Conservation (phyloP, 768 basidiomycete species). For the Xanthoconium stramineum region DNA sequence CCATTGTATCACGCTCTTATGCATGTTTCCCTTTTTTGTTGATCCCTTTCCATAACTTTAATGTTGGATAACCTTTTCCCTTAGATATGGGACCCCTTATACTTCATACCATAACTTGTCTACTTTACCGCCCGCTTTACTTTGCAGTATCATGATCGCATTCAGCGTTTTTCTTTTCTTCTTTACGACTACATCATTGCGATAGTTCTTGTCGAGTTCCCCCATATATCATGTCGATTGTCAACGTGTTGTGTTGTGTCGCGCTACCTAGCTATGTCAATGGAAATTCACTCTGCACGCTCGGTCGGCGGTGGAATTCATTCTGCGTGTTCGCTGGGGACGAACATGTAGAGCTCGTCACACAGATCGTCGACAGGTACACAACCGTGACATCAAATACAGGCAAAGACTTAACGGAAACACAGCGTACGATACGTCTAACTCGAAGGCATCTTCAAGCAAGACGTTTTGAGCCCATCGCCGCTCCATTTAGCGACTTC, state of each 20-base stretch:
- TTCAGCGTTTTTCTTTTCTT: background rate
- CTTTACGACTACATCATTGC: background rate
- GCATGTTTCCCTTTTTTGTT: constrained; percentile 12
- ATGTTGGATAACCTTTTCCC: background rate
- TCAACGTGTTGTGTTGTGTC: constrained; percentile 25
- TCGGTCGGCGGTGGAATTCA: background rate
- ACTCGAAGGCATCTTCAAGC: constrained; percentile 73
- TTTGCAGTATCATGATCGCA: constrained; percentile 3
- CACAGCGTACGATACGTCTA: constrained; percentile 20
- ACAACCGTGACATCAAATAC: background rate
- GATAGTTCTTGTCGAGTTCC: constrained; percentile 15
- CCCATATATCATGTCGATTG: constrained; percentile 21
- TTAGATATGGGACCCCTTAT: background rate
- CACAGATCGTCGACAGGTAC: background rate
- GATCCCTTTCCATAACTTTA: constrained; percentile 2
- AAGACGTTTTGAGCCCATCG: constrained; percentile 72
- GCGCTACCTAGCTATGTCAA: constrained; percentile 19
- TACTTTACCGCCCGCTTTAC: constrained; percentile 14
- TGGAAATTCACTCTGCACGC: constrained; percentile 12
- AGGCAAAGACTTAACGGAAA: background rate
- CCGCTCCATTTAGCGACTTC: constrained; percentile 86
- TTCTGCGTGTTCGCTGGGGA: too few species aligned
- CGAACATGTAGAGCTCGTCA: background rate
- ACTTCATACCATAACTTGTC: background rate
- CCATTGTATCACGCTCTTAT: constrained; percentile 26